Base-by-base conservation (phyloP, 2,329 filamentous ascomycete species). In the Fusarium hostae region DNA sequence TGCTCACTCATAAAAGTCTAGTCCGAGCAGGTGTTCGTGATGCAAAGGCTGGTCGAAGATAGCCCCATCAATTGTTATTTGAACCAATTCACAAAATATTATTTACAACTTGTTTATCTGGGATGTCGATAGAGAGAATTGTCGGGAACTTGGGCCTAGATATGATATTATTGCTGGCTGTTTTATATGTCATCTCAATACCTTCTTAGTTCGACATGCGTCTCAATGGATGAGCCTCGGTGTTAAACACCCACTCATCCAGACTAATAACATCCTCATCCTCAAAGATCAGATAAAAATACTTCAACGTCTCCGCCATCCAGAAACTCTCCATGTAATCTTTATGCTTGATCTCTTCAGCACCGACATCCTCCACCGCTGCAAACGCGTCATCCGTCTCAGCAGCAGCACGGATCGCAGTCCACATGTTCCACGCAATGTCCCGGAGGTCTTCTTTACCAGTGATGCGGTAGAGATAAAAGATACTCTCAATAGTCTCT, bases 401-500 rank as follows among this genome's bases (percentile, higher is more conserved):
- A 6, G 91, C 91, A 72, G 88, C 83, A 69, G 84, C 83, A 54
- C 88, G 83, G 30, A 94, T 85, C 3, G 88, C 85, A 51, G 86
- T 79, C 79, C 93, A 94, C 92, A 94, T 94, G 47, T 84, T 82
- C 92, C 92, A 94, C 3, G 91, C 92, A 75, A 89, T 89, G 51
- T 91, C 86, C 63, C 88, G 88, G 83, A 89, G 91, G 45, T 85
- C 83, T 2, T 84, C 74, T 66, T 93, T 88, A n/a, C 91, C 92
- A 0, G 91, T 94, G 58, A 93, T 84, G 54, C 92, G 88, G 79
- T 91, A 94, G 84, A 95, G 88, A 77, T 94, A 88, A 79, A 94
- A 95, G 8, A 96, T 88, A 18, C 90, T 92, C 82, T 95, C 93
- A 59, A 95, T 94, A 4, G 92, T 92, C 81, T 95, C 75, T 0